Evolutionary conservation across 2,329 filamentous ascomycete genomes (phyloP).

Genomic region (Cercospora sesami): DNA sequence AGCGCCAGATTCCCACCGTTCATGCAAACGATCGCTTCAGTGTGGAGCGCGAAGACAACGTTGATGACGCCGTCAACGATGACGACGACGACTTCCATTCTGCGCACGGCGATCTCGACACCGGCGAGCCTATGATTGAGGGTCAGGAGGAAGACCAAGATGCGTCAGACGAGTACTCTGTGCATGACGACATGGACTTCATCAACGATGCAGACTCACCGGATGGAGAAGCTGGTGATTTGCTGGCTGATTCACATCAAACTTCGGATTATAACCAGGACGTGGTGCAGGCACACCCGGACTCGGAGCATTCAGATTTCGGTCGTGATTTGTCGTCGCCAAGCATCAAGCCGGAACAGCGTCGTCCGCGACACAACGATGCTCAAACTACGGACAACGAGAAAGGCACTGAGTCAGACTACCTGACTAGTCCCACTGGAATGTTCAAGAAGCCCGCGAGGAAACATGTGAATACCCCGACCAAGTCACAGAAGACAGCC

Average conservation of each 20-base stretch:
- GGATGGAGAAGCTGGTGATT: not conserved
- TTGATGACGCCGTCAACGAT: constrained; percentile 15
- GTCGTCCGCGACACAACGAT: not conserved
- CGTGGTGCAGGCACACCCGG: not conserved
- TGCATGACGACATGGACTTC: constrained; percentile 14
- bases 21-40: constrained; percentile 31
- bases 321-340: not conserved
- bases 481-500: not conserved
- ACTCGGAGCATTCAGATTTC: constrained; percentile 1
- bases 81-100: constrained; percentile 27
- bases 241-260: not conserved
- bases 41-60: constrained; percentile 25
- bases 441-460: constrained; percentile 4
- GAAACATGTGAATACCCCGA: constrained; percentile 6
- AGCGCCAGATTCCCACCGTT: constrained; percentile 3
- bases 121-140: not conserved
- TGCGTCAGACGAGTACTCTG: constrained; percentile 19
- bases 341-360: not conserved
- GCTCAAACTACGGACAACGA: not conserved
- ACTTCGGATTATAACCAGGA: not conserved
- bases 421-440: not conserved
- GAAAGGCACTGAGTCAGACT: constrained; percentile 9
- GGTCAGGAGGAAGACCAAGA: constrained; percentile 14
- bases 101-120: constrained; percentile 14
- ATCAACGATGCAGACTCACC: constrained; percentile 8